Percentiles rank a stretch among this genome's conserved stretches.
phyloP scores from a whole-genome alignment of 2,329 filamentous ascomycete genomes.

The Colletotrichum godetiae region DNA sequence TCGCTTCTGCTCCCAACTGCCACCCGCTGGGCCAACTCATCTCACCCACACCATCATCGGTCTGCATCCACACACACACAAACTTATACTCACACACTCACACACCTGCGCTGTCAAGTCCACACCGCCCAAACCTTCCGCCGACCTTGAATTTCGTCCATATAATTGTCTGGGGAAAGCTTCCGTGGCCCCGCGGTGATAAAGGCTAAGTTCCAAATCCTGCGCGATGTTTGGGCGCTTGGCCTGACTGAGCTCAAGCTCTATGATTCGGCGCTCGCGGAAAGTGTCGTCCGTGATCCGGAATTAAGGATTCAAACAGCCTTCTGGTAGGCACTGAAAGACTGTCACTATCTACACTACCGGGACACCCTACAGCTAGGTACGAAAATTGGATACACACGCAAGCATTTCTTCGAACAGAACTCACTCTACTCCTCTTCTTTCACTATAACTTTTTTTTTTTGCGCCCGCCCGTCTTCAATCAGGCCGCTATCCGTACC shows the following conservation, averaged over 20 bases:
- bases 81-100: background rate
- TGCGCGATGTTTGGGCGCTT: conserved; percentile 13
- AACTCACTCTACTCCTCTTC: background rate
- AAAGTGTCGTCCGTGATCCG: conserved; percentile 9
- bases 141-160: conserved; percentile 1
- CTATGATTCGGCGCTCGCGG: conserved; percentile 7
- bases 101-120: conserved; percentile 2
- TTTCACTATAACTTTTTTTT: background rate
- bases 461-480: background rate
- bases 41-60: conserved; percentile 14
- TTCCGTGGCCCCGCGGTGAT: background rate
- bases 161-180: background rate
- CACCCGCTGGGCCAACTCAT: conserved; percentile 27
- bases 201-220: background rate
- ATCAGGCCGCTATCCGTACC: background rate
- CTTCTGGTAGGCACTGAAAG: background rate
- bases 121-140: conserved; percentile 1
- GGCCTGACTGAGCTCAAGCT: conserved; percentile 19
- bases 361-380: background rate
- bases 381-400: background rate
- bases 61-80: conserved; percentile 11
- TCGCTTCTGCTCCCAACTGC: conserved; percentile 24
- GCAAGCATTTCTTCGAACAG: background rate
- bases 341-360: background rate
- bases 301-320: background rate